Conservation (phyloP, 2,329 filamentous ascomycete species). For the Microascus cirrosus region DNA sequence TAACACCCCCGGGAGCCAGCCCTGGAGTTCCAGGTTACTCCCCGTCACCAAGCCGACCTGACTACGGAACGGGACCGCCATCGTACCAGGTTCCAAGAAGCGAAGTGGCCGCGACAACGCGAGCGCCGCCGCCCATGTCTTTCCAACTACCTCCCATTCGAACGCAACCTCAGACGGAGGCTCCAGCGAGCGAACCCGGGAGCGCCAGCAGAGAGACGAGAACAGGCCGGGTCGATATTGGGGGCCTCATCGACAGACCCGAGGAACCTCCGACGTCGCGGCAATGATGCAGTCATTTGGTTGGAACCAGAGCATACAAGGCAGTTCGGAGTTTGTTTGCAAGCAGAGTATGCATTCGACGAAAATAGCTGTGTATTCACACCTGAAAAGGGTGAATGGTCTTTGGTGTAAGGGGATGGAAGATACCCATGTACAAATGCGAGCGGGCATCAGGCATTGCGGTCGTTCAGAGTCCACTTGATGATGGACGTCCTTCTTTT, state of each 20-base stretch:
- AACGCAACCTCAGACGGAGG: slow-evolving; percentile 12
- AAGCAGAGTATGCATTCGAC: neutral
- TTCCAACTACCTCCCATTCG: slow-evolving; percentile 37
- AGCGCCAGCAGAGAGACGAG: neutral
- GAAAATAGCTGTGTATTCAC: neutral
- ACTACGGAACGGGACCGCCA: slow-evolving; percentile 29
- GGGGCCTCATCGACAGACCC: slow-evolving; percentile 48
- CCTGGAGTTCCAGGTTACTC: slow-evolving; percentile 33
- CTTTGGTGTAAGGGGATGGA: neutral
- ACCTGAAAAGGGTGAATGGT: neutral
- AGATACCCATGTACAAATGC: neutral
- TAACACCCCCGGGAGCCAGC: slow-evolving; percentile 26
- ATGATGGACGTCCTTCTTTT: neutral
- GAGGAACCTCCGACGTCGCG: slow-evolving; percentile 15
- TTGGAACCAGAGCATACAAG: neutral
- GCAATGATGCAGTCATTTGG: neutral
- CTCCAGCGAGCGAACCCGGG: neutral
- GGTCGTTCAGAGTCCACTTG: neutral
- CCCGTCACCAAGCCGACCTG: slow-evolving; percentile 29
- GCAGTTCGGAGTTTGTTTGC: neutral
- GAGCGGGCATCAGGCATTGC: neutral
- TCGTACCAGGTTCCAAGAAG: slow-evolving; percentile 43
- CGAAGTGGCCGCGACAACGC: slow-evolving; percentile 27
- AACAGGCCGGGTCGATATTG: slow-evolving; percentile 42
- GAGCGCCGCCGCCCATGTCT: slow-evolving; percentile 6